phyloP scores from a whole-genome alignment of 2,329 filamentous ascomycete genomes.

The Claviceps purpurea region DNA sequence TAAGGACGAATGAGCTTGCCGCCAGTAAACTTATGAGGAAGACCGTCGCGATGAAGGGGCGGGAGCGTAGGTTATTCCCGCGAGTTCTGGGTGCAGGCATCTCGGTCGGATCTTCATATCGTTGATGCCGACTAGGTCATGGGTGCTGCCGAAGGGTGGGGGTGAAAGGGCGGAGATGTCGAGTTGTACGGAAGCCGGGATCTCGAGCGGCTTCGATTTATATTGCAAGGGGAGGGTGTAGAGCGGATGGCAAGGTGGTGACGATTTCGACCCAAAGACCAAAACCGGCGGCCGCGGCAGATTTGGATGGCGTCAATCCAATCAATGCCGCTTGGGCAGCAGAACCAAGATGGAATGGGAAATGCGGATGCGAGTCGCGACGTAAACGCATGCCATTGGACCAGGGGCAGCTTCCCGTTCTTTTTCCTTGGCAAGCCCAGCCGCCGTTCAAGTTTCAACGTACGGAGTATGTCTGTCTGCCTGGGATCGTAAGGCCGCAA shows the following conservation, averaged over 20 bases:
- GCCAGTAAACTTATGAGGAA: slow-evolving; percentile 33
- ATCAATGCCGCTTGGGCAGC: too few relatives aligned
- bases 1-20: slow-evolving; percentile 28
- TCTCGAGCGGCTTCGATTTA: neutral
- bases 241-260: neutral
- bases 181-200: neutral
- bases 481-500: slow-evolving; percentile 2
- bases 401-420: neutral
- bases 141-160: neutral
- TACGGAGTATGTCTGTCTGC: neutral
- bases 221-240: neutral
- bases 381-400: neutral
- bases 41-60: slow-evolving; percentile 36
- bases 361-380: neutral
- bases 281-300: neutral
- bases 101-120: slow-evolving; percentile 9
- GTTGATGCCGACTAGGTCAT: slow-evolving; percentile 2
- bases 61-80: slow-evolving; percentile 26
- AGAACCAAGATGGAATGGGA: neutral
- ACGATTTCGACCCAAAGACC: neutral
- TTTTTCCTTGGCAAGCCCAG: neutral
- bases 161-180: neutral
- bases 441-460: neutral
- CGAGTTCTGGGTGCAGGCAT: slow-evolving; percentile 11
- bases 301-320: neutral